phyloP scores from a whole-genome alignment of 495 filamentous ascomycete species.

The Tuber melanosporum region DNA sequence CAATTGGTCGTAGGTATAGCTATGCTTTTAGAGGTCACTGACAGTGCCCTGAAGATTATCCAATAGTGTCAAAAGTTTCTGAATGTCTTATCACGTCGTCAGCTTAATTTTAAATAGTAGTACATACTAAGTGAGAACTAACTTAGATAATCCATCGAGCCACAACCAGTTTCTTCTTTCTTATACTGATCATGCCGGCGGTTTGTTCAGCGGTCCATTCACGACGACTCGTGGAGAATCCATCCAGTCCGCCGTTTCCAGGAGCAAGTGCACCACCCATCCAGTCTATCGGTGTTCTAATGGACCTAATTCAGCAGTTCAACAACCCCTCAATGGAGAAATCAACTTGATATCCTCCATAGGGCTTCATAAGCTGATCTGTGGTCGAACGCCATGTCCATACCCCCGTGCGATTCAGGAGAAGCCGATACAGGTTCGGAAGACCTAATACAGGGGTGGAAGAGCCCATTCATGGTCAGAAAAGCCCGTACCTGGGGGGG shows the following conservation, averaged over 20 bases:
- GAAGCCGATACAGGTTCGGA: background rate
- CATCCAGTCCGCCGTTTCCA: constrained; percentile 1
- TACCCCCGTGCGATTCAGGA: constrained; percentile 1
- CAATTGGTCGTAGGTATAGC: background rate
- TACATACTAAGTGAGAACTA: background rate
- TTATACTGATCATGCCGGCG: background rate
- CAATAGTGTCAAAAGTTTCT: constrained; percentile 4
- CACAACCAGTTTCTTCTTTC: background rate
- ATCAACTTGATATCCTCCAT: background rate
- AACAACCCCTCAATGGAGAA: background rate
- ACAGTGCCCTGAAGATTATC: background rate
- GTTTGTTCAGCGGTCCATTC: background rate
- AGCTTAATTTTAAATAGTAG: background rate
- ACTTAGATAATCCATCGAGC: background rate
- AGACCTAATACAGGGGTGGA: background rate
- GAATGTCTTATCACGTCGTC: background rate
- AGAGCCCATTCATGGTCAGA: background rate
- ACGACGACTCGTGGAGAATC: background rate
- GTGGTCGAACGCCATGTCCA: background rate
- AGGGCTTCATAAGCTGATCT: background rate
- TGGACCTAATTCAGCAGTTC: background rate
- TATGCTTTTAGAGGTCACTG: background rate
- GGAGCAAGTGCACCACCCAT: background rate
- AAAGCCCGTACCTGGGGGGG: background rate
- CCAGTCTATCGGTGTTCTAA: background rate